A percentile compares a stretch with the other conserved stretches of the same genome.
phyloP scores from a whole-genome alignment of 208 protist species.

The Trypanosoma vivax region DNA sequence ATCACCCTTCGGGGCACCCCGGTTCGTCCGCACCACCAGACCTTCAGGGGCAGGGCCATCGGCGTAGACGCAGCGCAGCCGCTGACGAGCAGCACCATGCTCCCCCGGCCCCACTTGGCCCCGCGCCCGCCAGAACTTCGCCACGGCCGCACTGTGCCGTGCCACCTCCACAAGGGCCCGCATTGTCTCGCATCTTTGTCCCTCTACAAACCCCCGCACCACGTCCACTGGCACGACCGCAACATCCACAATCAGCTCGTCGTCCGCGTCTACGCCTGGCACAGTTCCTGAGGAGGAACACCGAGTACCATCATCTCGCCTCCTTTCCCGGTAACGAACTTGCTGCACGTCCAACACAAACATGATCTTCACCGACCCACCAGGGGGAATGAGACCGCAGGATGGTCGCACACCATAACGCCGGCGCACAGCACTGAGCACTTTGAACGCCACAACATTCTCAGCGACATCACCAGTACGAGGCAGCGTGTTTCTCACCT shows the following conservation, averaged over 20 bases:
- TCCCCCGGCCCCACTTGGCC: slow-evolving; percentile 26
- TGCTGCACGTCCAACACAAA: slow-evolving; percentile 62
- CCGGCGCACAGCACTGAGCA: slow-evolving; percentile 53
- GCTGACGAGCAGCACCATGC: slow-evolving; percentile 11
- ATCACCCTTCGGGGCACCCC: background rate
- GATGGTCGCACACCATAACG: slow-evolving; percentile 60
- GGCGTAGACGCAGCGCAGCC: slow-evolving; percentile 48
- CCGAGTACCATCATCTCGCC: slow-evolving; percentile 6
- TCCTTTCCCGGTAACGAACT: slow-evolving; percentile 11
- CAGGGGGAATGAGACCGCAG: slow-evolving; percentile 62
- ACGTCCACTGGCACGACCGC: slow-evolving; percentile 35
- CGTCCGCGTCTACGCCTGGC: slow-evolving; percentile 50
- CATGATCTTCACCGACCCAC: slow-evolving; percentile 33
- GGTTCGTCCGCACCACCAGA: slow-evolving; percentile 25
- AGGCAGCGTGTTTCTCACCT: slow-evolving; percentile 51
- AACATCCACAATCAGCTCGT: slow-evolving; percentile 76
- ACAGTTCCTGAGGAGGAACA: slow-evolving; percentile 26
- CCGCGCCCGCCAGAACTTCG: slow-evolving; percentile 53
- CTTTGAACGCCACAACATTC: slow-evolving; percentile 73
- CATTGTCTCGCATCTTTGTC: background rate
- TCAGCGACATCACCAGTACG: slow-evolving; percentile 21
- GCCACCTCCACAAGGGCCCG: background rate
- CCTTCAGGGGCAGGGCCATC: slow-evolving; percentile 34
- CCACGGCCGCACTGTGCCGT: slow-evolving; percentile 1
- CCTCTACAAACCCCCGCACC: background rate